Percentiles rank a stretch among this genome's conserved stretches.
phyloP scores from a whole-genome alignment of 2,329 filamentous ascomycete species.

The Claviceps fusiformis region DNA sequence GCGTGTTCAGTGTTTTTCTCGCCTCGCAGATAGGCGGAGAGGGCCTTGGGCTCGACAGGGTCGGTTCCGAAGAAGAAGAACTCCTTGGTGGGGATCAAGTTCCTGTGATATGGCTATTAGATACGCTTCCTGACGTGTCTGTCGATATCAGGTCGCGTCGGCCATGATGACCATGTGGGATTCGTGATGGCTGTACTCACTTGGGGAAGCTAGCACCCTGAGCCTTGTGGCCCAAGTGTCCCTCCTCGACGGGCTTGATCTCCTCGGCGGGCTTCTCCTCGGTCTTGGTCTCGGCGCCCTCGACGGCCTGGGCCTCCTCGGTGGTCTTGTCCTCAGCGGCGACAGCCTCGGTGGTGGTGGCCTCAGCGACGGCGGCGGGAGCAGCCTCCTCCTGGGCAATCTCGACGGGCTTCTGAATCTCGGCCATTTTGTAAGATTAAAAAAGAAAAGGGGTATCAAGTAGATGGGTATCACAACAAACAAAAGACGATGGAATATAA shows the following conservation, averaged over 20 bases:
- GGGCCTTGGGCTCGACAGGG: constrained; percentile 57
- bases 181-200: constrained; percentile 38
- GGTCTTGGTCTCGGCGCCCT: constrained; percentile 24
- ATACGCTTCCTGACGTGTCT: constrained; percentile 2
- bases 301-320: constrained; percentile 23
- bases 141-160: background rate
- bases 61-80: constrained; percentile 80
- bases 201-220: constrained; percentile 71
- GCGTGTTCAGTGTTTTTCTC: constrained; percentile 70
- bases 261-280: constrained; percentile 33
- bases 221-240: constrained; percentile 78
- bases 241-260: constrained; percentile 64
- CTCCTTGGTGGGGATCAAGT: constrained; percentile 82
- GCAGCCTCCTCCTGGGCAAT: constrained; percentile 39
- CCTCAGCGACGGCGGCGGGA: constrained; percentile 17
- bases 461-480: constrained; percentile 38
- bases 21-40: constrained; percentile 66
- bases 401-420: constrained; percentile 50
- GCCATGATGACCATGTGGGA: background rate
- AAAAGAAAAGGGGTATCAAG: constrained; percentile 25
- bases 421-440: constrained; percentile 53
- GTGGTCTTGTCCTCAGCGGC: constrained; percentile 26
- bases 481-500: constrained; percentile 27
- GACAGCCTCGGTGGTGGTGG: constrained; percentile 16
- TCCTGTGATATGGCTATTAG: constrained; percentile 36